A percentile compares a stretch with the other conserved stretches of the same genome.
Conservation (phyloP, 768 basidiomycete species). For the Pisolithus tinctorius region DNA sequence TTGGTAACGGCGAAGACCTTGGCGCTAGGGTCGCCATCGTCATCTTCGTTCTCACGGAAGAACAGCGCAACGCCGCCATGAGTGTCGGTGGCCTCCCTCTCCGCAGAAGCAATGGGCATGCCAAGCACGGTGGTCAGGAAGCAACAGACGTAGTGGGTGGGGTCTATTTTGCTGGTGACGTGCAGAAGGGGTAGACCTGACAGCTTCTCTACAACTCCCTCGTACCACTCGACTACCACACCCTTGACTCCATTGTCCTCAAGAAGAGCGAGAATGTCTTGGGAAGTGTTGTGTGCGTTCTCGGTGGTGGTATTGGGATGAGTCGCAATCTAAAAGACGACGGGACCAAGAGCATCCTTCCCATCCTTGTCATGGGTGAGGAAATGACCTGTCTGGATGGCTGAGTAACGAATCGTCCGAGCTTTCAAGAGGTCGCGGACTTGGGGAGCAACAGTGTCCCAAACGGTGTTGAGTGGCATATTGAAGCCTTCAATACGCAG, state of each 20-base stretch:
- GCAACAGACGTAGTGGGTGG: constrained; percentile 11
- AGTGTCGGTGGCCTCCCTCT: constrained; percentile 10
- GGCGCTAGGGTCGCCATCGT: constrained; percentile 15
- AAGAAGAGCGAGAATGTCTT: constrained; percentile 33
- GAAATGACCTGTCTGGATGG: constrained; percentile 13
- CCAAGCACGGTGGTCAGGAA: constrained; percentile 22
- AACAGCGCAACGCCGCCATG: constrained; percentile 26
- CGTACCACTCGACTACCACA: constrained; percentile 34
- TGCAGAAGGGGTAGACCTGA: constrained; percentile 10
- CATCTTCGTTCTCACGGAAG: constrained; percentile 25
- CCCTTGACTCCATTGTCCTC: constrained; percentile 19
- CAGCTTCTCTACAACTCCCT: constrained; percentile 11
- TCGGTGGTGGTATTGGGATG: constrained; percentile 27
- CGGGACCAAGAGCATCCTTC: constrained; percentile 26
- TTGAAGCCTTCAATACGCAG: no score
- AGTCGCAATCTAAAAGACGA: constrained; percentile 34
- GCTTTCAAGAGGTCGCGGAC: constrained; percentile 22
- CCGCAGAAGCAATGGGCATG: constrained; percentile 18
- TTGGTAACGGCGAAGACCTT: constrained; percentile 23
- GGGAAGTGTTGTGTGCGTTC: constrained; percentile 27
- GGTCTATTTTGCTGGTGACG: constrained; percentile 6
- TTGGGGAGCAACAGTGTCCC: constrained; percentile 26
- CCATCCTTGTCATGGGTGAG: constrained; percentile 15
- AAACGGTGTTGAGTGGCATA: constrained; percentile 30
- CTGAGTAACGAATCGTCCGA: constrained; percentile 16